Conservation (phyloP, 2,329 filamentous ascomycete species). For the Cercospora sp. region DNA sequence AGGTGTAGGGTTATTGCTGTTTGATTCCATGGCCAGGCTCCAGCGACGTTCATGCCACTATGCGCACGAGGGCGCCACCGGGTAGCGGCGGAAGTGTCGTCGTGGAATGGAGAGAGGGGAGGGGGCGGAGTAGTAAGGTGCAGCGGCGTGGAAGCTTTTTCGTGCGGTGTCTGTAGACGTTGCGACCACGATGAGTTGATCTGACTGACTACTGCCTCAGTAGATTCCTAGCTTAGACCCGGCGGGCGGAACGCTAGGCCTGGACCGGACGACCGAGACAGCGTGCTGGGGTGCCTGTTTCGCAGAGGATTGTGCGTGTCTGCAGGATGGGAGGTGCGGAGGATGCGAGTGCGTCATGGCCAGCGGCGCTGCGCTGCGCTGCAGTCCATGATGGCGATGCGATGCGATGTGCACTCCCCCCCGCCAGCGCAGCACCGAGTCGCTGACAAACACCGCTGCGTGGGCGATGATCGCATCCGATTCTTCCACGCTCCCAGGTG, state of each 20-base stretch:
- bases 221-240: not conserved
- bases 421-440: not conserved
- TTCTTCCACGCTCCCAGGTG: not conserved
- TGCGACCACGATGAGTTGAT: not conserved
- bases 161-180: not conserved
- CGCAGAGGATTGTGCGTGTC: not conserved
- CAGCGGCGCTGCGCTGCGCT: not conserved
- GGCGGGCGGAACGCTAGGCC: not conserved
- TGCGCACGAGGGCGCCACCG: not conserved
- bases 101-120: not conserved
- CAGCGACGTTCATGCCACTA: not conserved
- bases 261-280: not conserved
- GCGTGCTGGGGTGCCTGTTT: not conserved
- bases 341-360: not conserved
- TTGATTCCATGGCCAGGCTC: not conserved
- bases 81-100: not conserved
- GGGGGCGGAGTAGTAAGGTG: not conserved
- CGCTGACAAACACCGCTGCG: not conserved
- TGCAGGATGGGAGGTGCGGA: not conserved
- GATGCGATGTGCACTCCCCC: not conserved
- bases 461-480: not conserved
- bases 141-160: not conserved
- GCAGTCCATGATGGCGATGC: not conserved
- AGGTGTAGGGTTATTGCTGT: not conserved
- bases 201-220: not conserved